Percentiles rank a stretch among this genome's conserved stretches.
Conservation (phyloP, 1,284 basidiomycete genomes). For the Cutaneotrichosporon curvatum region DNA sequence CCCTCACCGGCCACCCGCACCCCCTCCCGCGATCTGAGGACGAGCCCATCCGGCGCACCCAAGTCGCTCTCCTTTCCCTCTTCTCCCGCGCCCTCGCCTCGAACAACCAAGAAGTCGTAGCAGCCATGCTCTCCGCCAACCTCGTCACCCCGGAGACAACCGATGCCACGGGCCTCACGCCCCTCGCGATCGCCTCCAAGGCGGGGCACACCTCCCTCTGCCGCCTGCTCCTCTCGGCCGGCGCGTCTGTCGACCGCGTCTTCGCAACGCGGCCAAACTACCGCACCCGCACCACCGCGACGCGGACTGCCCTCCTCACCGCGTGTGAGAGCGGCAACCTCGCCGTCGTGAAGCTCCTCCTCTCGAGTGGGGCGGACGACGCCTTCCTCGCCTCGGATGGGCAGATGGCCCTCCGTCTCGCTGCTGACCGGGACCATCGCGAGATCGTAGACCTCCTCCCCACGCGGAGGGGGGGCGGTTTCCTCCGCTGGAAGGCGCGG, state of each 20-base stretch:
- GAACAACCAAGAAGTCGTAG: too few relatives aligned
- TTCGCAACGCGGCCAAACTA: too few relatives aligned
- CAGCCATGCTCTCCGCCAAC: too few relatives aligned
- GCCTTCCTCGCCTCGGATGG: constrained; percentile 7
- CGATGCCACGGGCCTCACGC: too few relatives aligned
- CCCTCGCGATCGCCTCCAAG: constrained; percentile 2
- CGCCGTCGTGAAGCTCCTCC: constrained; percentile 54
- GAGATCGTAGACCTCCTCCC: constrained; percentile 10
- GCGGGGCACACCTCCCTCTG: not conserved
- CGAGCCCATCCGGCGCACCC: too few relatives aligned
- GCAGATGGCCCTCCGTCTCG: constrained; percentile 14
- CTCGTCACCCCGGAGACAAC: too few relatives aligned
- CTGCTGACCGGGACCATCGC: not conserved
- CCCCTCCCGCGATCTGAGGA: too few relatives aligned
- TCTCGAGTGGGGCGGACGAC: constrained; percentile 59
- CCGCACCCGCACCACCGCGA: too few relatives aligned
- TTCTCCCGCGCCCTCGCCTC: too few relatives aligned
- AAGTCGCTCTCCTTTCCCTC: too few relatives aligned
- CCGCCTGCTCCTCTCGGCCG: constrained; percentile 1
- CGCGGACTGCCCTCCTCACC: constrained; percentile 63
- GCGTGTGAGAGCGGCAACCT: constrained; percentile 69
- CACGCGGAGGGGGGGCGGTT: constrained; percentile 2
- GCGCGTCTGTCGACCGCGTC: constrained; percentile 1
- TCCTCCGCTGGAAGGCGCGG: constrained; percentile 1
- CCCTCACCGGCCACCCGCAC: too few relatives aligned